Evolutionary conservation across 2,329 filamentous ascomycete species (phyloP).

Genomic region (Trichoderma aggressivum): DNA sequence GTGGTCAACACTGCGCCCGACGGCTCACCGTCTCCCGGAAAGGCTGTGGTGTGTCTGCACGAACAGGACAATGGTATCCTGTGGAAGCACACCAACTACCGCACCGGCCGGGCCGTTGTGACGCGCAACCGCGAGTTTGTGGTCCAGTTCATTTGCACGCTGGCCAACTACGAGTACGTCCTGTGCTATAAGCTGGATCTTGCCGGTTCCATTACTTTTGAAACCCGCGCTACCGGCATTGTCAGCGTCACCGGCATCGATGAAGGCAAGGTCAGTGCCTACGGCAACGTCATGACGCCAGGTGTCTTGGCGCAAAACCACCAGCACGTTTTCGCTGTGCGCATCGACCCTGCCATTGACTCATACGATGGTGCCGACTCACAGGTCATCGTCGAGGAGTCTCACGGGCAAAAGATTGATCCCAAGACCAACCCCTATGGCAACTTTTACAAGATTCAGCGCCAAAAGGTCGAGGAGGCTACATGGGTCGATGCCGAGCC

Average conservation of each 20-base stretch:
- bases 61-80: slow-evolving; percentile 68
- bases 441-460: slow-evolving; percentile 56
- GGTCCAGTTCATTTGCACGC: slow-evolving; percentile 65
- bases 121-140: slow-evolving; percentile 60
- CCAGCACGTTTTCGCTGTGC: slow-evolving; percentile 64
- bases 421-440: slow-evolving; percentile 57
- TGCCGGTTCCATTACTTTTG: slow-evolving; percentile 57
- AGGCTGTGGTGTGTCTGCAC: slow-evolving; percentile 64
- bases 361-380: slow-evolving; percentile 44
- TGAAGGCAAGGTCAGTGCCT: slow-evolving; percentile 48
- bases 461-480: slow-evolving; percentile 44
- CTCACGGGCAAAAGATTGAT: slow-evolving; percentile 38
- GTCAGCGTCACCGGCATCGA: slow-evolving; percentile 60
- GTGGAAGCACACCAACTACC: slow-evolving; percentile 69
- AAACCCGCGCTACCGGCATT: slow-evolving; percentile 64
- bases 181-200: slow-evolving; percentile 57
- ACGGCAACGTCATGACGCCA: slow-evolving; percentile 60
- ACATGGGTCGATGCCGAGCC: slow-evolving; percentile 52
- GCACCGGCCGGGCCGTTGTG: slow-evolving; percentile 60
- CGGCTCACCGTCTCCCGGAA: slow-evolving; percentile 50
- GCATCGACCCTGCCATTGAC: slow-evolving; percentile 64
- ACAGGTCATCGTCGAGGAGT: slow-evolving; percentile 44
- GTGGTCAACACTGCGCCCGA: slow-evolving; percentile 50
- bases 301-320: slow-evolving; percentile 67
- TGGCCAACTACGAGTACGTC: slow-evolving; percentile 67